A percentile compares a stretch with the other conserved stretches of the same genome.
Conservation (phyloP, 148 eudicot species). For the Diospyros kaki region DNA sequence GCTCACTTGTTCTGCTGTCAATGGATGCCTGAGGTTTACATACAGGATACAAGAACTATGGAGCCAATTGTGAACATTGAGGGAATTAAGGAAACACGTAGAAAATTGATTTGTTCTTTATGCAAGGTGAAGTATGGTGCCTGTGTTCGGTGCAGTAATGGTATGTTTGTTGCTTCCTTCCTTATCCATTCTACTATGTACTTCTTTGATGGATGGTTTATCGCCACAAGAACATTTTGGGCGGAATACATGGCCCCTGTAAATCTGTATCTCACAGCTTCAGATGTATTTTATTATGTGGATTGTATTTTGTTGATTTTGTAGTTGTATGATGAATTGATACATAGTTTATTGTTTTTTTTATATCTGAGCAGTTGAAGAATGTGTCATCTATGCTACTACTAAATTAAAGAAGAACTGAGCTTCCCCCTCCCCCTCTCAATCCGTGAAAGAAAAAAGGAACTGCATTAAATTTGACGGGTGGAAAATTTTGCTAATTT, state of each 20-base stretch:
- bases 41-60: constrained; percentile 74
- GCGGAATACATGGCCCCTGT: constrained; percentile 8
- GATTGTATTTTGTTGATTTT: constrained; percentile 1
- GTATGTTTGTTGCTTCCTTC: constrained; percentile 64
- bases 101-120: constrained; percentile 67
- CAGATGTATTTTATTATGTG: neutral
- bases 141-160: constrained; percentile 92
- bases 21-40: constrained; percentile 89
- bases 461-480: too few species aligned
- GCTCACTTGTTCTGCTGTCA: constrained; percentile 89
- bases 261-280: neutral
- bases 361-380: neutral
- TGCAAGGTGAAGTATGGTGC: constrained; percentile 87
- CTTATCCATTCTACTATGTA: constrained; percentile 25
- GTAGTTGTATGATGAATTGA: constrained; percentile 8
- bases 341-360: neutral
- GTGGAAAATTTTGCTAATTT: too few species aligned
- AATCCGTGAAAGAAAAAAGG: too few species aligned
- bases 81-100: constrained; percentile 64
- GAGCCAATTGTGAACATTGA: constrained; percentile 73
- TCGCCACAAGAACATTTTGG: constrained; percentile 14
- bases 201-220: constrained; percentile 29
- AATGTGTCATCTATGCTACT: neutral
- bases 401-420: neutral
- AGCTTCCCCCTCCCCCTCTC: neutral